Base-by-base conservation (phyloP, 805 yeast species). In the Teunomyces lycoperdinae region DNA sequence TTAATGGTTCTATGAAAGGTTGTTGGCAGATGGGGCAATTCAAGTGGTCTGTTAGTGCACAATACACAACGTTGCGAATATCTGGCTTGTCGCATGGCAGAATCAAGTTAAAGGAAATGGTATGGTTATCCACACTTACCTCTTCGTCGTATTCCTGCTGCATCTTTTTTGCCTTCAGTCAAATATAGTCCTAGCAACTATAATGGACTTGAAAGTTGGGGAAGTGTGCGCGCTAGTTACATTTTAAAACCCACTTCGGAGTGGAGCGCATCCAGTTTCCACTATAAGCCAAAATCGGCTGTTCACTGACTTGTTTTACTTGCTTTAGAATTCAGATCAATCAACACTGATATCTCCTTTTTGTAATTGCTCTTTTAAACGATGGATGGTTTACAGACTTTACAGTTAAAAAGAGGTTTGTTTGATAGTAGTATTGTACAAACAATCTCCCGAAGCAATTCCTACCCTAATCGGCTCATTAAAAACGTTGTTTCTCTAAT, bases 11-110 rank as follows among this genome's bases (percentile, higher is more conserved):
- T 6, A 81, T 71, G 51, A 84, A 78, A 4, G 87, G 86, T 34
- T 77, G 76, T 50, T 80, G 83, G 61, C 90, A 84, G n/a, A 84
- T 79, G 3, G 89, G 88, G 54, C 90, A 73, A 50, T 60, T 60
- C 40, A 68, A 56, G 54, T 51, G 58, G 26, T 61, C 74, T 6
- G 66, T 68, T 13, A 61, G 46, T 1, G 67, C 51, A 31, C 59
- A 56, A 50, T 69, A 69, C 43, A 59, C 63, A 43, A 60, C 51
- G 43, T 63, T 66, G 41, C 72, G 48, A 36, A 66, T 44, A 45
- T 67, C 71, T 3, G 71, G 70, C 29, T 50, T 55, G 31, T 55
- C 56, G 11, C 49, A 43, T 14, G 33, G 42, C 11, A 35, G 28
- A 6, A 43, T 20, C 9, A 56, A 29, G 42, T 61, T 58, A 50